Base-by-base conservation (phyloP, 305 asterid genomes). In the Solanum aculeatissimum region DNA sequence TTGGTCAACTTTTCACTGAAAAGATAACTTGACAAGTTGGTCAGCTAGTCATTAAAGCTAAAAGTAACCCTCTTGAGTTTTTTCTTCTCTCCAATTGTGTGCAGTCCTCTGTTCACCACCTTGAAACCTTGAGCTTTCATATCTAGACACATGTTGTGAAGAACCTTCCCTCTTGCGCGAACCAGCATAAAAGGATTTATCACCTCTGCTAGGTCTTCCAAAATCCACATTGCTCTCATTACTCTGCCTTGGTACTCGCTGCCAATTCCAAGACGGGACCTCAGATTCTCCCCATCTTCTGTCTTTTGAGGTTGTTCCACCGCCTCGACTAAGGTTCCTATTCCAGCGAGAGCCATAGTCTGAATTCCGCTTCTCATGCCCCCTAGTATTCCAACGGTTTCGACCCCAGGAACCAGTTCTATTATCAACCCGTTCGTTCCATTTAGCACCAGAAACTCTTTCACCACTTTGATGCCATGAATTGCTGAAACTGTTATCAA, bases 141-240 rank as follows among this genome's bases (percentile, higher is more conserved):
- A 88, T 83, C 90, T 90, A 13, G 91, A 81, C 13, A 90, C 63
- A 84, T 92, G 88, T 84, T 93, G 97, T 40, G 87, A 71, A 80
- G 97, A 83, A 84, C 93, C 87, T 88, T 93, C 99, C 88, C 98
- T 91, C 89, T 96, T 96, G 86, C 91, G 89, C 82, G 89, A 89
- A 89, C 92, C 90, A 83, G 93, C 91, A 80, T 88, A 84, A 74
- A 49, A 87, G 14, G 89, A 83, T 85, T 91, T 80, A 49, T 91
- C 90, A 81, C 89, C 93, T 54, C 84, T 69, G 53, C 47, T 65
- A 65, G 49, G 81, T 77, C 90, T 85, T 68, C 85, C 83, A 32
- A 88, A 86, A 83, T 90, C 94, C 84, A 89, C 63, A 27, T 82
- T 87, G n/a, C 84, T 66, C 45, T 85, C 91, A 62, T 88, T 85